A percentile compares a stretch with the other conserved stretches of the same genome.
These are phyloP conservation scores for Akanthomyces muscarius DNA, from an alignment of 2,329 filamentous ascomycete genomes.

Conservation along the genomic window DNA sequence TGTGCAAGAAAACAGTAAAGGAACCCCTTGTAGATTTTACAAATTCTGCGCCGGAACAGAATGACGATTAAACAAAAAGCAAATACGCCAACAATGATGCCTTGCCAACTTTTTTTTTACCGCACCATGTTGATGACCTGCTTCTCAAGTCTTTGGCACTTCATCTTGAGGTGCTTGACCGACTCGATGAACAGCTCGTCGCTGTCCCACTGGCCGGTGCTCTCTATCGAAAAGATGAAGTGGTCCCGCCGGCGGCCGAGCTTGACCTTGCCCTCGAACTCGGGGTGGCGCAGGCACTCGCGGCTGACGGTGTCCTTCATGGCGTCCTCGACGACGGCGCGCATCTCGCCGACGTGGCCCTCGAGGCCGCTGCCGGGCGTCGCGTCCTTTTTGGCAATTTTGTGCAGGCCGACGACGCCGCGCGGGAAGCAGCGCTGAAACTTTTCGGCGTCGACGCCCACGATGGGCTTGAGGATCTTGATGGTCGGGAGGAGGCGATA, in stretches of 20 bases:
- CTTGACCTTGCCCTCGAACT: conserved; percentile 95
- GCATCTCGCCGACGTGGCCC: conserved; percentile 71
- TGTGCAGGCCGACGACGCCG: conserved; percentile 80
- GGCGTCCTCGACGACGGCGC: conserved; percentile 81
- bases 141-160: conserved; percentile 70
- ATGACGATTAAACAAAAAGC: neutral
- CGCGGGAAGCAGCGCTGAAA: conserved; percentile 85
- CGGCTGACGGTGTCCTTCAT: conserved; percentile 95
- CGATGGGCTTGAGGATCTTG: conserved; percentile 74
- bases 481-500: conserved; percentile 91
- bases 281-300: conserved; percentile 84
- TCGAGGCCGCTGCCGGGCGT: conserved; percentile 61
- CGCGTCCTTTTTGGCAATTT: conserved; percentile 65
- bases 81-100: conserved; percentile 14
- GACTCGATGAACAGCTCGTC: conserved; percentile 91
- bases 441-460: conserved; percentile 82
- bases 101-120: conserved; percentile 27
- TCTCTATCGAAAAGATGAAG: conserved; percentile 96
- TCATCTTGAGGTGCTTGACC: conserved; percentile 77
- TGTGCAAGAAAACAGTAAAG: neutral
- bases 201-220: conserved; percentile 90
- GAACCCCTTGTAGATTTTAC: conserved; percentile 12
- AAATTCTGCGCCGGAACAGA: conserved; percentile 13
- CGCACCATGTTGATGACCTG: conserved; percentile 64
- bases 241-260: conserved; percentile 87